Evolutionary conservation across 148 eudicot species (phyloP), one percentile per base, ranked within the genome.

Genomic region (Polygonum maritimum): DNA sequence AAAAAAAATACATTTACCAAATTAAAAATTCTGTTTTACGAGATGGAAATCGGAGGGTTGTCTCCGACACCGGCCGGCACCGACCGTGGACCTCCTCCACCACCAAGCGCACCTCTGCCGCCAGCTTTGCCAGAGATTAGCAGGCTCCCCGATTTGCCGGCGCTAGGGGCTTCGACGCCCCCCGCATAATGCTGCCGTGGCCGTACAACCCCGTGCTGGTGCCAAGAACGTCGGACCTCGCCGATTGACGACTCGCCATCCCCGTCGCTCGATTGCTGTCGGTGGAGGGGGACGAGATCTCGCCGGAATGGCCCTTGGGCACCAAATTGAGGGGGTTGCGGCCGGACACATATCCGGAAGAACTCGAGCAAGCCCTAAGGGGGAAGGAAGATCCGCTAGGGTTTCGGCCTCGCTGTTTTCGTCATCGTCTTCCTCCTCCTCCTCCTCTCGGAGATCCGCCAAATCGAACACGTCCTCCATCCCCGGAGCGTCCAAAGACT

Each of bases 321-420:
- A 70, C 54, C 77, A 76, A 78, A 71, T 79, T 79, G 40, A 74
- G 75, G 0, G 49, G 71, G 1, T 72, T 51, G 65, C 89, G 84
- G 22, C 90, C 91, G 41, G 95, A 83, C n/a, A 89, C 91, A 21
- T 92, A 94, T 35, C 97, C 98, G 21, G 97, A 89, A 0, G 98
- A 94, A 63, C 91, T 84, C n/a, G n/a, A n/a, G n/a, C n/a, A n/a
- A n/a, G n/a, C n/a, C n/a, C n/a, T n/a, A n/a, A n/a, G 0, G 98
- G 89, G 1, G 82, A 79, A 55, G 13, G 85, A 81, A 21, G 88
- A 73, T 41, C 33, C 76, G 1, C 81, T 75, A 36, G 78, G 58
- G 35, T 79, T 3, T 3, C 74, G 82, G 4, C n/a, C n/a, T n/a
- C n/a, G n/a, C n/a, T n/a, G n/a, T n/a, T n/a, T n/a, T n/a, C n/a